Conservation (phyloP, 75 land plant species). For the Sequoiadendron giganteum region DNA sequence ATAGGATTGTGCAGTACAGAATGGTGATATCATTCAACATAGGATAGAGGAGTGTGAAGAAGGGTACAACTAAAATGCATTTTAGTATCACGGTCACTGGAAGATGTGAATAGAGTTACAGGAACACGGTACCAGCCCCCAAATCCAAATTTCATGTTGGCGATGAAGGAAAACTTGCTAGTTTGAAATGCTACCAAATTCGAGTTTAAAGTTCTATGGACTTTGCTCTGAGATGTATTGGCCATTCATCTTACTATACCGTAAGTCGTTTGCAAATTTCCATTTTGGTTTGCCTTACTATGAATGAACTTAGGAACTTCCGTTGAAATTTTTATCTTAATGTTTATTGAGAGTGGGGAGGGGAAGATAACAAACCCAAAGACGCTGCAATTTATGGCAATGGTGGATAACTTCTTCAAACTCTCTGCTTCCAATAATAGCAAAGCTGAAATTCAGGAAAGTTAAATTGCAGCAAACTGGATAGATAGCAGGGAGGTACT, state of each 20-base stretch:
- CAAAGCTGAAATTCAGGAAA: slow-evolving; percentile 70
- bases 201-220: neutral
- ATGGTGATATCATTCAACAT: neutral
- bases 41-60: neutral
- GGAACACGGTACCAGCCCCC: neutral
- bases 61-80: neutral
- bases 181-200: neutral
- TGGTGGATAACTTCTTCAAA: slow-evolving; percentile 41
- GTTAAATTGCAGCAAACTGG: slow-evolving; percentile 61
- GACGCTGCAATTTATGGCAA: slow-evolving; percentile 57
- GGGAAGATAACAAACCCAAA: slow-evolving; percentile 55
- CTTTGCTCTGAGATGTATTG: neutral
- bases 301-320: neutral
- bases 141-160: neutral
- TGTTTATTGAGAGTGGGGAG: neutral
- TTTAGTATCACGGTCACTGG: neutral
- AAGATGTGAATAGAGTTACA: neutral
- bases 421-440: slow-evolving; percentile 40
- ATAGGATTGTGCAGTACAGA: neutral
- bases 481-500: slow-evolving; percentile 41
- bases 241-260: neutral
- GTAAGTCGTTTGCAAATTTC: neutral
- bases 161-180: neutral
- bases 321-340: neutral
- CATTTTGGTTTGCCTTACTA: neutral